Evolutionary conservation across 345 rosid genomes (phyloP), one percentile per base, ranked within the genome.

Genomic region (Salix caprea): DNA sequence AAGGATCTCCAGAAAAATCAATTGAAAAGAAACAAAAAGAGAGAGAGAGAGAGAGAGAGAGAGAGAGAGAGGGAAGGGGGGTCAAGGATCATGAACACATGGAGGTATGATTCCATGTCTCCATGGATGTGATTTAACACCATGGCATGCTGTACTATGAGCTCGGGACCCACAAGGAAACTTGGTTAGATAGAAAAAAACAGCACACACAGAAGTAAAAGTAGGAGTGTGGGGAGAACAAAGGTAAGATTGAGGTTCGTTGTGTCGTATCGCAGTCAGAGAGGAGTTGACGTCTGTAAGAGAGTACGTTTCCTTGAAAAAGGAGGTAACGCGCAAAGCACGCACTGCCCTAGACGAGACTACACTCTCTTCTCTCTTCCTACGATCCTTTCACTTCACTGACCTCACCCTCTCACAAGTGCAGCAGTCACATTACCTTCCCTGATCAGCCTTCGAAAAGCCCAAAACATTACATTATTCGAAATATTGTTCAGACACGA

Each of bases 241-340:
- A 40, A 2, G 44, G 13, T 10, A 40, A 40, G 44, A 40, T 40
- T 40, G 14, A 12, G 69, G 39, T 62, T 77, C 64, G 82, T 78
- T 37, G 28, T 12, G 84, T 82, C 85, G 83, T 46, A 77, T 80
- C 78, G n/a, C 37, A 54, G 82, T 74, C 84, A 80, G 78, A n/a
- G 65, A 36, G 2, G 23, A 36, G 14, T 0, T 32, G 18, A 37
- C 24, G 72, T 15, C 16, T 64, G n/a, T 2, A 56, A 42, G 7
- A 67, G 80, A 44, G 75, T 65, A 77, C 70, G 73, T 74, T 32
- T 62, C 71, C 54, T 39, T 34, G 21, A 5, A 71, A 48, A 56
- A n/a, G 32, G 77, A 65, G 79, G 77, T 69, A 81, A 82, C 86
- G 85, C 90, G 90, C 78, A 77, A 76, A 82, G 85, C 86, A 8